Base-by-base conservation (phyloP, 164 flowering plant species). In the Magnolia kwangsiensis region DNA sequence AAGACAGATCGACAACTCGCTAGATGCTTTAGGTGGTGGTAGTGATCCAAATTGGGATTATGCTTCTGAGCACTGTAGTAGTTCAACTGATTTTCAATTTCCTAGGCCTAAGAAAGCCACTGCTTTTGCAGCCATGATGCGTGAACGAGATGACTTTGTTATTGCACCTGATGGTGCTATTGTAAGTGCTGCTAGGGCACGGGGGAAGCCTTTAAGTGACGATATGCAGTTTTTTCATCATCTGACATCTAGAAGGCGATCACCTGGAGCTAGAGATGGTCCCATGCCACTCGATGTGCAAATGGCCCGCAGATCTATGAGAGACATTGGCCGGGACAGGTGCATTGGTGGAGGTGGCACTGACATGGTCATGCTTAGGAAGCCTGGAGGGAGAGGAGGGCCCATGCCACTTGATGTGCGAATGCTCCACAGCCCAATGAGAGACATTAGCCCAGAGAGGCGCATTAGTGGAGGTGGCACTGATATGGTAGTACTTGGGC, bases 391-490 rank as follows among this genome's bases (percentile, higher is more conserved):
- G n/a, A 73, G 68, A 75, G 88, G 76, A 58, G 89, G 82, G 24
- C 81, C 80, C 64, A 67, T 72, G 11, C 45, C 78, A 55, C 85
- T 85, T 69, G 84, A 86, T 24, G 69, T 74, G 61, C 89, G 78
- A 76, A 86, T 84, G 84, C 75, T 81, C 51, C 86, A 78, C 5
- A 81, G 90, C 74, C 29, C 83, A 66, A 80, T 83, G 8, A 84
- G 91, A 81, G 87, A 85, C 72, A 72, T 81, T 69, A 87, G 89
- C 73, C 87, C 91, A 19, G 80, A 77, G 71, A 79, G 88, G 80
- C 80, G 83, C 67, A 76, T 78, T 31, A 74, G 75, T 70, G 86
- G 82, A 72, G 81, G 75, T 71, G 83, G 75, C 74, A 77, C 87
- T 74, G 86, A 84, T 67, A 11, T 86, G 75, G 72, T 79, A 76